Conservation (phyloP, 768 basidiomycete species). For the Grammothele lineata region DNA sequence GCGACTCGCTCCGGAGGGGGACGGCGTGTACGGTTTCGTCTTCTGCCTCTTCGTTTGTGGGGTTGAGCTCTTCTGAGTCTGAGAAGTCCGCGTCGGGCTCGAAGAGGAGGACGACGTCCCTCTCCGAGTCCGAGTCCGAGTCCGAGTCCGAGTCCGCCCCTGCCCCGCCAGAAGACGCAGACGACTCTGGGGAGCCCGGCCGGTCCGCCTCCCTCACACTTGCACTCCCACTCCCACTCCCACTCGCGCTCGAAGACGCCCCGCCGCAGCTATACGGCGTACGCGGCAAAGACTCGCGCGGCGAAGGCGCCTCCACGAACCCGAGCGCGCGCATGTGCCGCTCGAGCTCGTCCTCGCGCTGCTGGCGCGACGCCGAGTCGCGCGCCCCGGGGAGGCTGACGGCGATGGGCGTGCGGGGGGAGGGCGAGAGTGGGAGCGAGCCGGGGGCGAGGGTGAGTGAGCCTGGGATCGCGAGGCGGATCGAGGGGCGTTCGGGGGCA, state of each 20-base stretch:
- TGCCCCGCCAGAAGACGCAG: no score
- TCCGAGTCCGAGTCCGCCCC: neutral
- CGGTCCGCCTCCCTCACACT: neutral
- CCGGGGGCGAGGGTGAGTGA: neutral
- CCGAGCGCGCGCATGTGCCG: conserved; percentile 13
- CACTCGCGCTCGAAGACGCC: neutral
- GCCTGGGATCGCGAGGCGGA: conserved; percentile 3
- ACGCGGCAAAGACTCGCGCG: neutral
- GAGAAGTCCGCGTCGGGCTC: neutral
- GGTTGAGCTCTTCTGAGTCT: neutral
- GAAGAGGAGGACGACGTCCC: conserved; percentile 12
- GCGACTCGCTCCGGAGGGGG: conserved; percentile 4
- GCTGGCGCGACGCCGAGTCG: conserved; percentile 3
- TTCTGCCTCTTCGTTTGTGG: neutral
- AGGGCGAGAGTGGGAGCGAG: neutral
- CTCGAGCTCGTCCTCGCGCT: conserved; percentile 11
- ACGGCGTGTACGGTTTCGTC: neutral
- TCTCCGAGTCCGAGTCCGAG: conserved; percentile 5
- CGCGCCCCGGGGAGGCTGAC: conserved; percentile 7
- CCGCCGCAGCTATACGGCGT: neutral
- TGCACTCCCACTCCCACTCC: neutral
- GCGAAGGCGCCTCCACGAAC: conserved; percentile 7
- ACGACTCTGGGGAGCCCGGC: neutral
- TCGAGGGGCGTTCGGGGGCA: neutral
- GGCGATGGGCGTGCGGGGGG: conserved; percentile 13